Conservation (phyloP, 2,329 filamentous ascomycete genomes). For the Neurospora sp. region DNA sequence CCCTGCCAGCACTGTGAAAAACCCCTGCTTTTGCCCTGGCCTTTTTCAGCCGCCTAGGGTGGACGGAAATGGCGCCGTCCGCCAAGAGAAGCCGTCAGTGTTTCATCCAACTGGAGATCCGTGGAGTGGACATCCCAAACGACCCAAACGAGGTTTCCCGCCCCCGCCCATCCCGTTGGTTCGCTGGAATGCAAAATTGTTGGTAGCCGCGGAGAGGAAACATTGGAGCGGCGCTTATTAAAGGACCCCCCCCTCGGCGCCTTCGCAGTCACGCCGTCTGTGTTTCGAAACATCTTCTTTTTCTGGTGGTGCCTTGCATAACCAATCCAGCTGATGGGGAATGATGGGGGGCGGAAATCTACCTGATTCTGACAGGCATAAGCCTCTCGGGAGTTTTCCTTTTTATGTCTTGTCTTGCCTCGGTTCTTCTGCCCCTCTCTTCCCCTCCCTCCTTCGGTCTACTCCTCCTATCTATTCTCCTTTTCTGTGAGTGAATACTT, state of each 20-base stretch:
- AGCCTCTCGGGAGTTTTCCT: neutral
- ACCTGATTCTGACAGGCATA: neutral
- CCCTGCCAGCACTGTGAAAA: neutral
- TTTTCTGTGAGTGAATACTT: neutral
- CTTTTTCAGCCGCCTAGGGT: neutral
- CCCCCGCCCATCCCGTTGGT: neutral
- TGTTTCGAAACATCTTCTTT: neutral
- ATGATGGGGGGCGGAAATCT: neutral
- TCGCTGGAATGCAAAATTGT: neutral
- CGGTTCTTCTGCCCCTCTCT: neutral
- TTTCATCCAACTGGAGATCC: neutral
- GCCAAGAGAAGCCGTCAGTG: neutral
- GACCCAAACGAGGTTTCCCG: too few relatives aligned
- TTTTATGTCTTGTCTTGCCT: neutral
- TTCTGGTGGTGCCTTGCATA: neutral
- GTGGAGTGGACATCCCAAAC: too few relatives aligned
- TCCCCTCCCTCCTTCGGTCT: neutral
- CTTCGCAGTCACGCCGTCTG: neutral
- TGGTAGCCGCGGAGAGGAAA: neutral
- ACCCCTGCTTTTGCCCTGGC: neutral
- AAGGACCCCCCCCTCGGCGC: neutral
- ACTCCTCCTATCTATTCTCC: neutral
- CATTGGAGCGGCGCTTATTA: neutral
- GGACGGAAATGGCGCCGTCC: neutral
- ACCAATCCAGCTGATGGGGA: neutral